Evolutionary conservation across 2,329 filamentous ascomycete genomes (phyloP).

Genomic region (Hypoxylon sp.): DNA sequence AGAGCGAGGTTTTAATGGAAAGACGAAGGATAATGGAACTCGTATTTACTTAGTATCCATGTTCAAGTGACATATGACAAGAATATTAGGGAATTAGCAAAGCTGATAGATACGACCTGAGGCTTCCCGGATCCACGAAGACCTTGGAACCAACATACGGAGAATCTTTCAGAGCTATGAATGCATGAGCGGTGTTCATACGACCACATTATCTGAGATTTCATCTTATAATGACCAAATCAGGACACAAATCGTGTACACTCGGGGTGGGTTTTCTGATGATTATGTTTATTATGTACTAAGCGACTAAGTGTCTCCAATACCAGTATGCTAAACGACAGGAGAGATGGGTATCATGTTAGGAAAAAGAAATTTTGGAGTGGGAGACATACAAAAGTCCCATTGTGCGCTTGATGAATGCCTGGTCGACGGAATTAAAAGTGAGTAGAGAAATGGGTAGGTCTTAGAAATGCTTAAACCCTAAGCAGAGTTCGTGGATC

Average conservation of each 20-base stretch:
- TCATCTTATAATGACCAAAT: not conserved
- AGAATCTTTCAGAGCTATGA: not conserved
- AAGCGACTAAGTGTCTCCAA: constrained; percentile 33
- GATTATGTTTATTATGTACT: constrained; percentile 45
- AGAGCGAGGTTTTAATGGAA: too few relatives aligned
- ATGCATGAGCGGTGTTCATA: not conserved
- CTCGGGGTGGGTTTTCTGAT: not conserved
- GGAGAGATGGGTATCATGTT: constrained; percentile 50
- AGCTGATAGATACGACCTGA: not conserved
- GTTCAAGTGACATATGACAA: too few relatives aligned
- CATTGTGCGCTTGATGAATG: constrained; percentile 26
- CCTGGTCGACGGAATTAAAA: constrained; percentile 31
- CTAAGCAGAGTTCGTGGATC: constrained; percentile 65
- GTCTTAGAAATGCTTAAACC: constrained; percentile 18
- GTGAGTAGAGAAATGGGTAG: constrained; percentile 22
- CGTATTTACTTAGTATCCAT: not conserved
- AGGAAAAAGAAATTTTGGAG: constrained; percentile 35
- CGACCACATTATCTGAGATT: not conserved
- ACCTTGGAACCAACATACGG: not conserved
- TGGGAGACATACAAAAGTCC: constrained; percentile 35
- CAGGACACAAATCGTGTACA: not conserved
- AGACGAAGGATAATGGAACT: not conserved
- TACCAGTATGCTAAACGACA: constrained; percentile 34
- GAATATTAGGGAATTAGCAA: not conserved
- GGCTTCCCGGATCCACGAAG: not conserved